Evolutionary conservation across 1,284 basidiomycete species (phyloP), one percentile per base, ranked within the genome.

Genomic region (Sphaerobolus stellatus): DNA sequence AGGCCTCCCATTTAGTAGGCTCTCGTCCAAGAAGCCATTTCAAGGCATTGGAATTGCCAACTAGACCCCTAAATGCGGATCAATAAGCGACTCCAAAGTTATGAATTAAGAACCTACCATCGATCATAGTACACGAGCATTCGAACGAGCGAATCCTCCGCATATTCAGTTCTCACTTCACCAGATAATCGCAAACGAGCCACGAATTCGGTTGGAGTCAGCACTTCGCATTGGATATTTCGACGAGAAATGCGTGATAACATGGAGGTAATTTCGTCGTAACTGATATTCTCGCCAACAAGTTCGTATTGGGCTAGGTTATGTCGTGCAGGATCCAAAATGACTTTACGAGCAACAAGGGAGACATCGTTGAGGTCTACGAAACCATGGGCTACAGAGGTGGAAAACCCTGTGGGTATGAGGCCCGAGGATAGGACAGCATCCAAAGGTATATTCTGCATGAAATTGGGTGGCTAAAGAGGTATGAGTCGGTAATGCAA

Each of bases 91-190:
- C 24, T 25, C 27, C 41, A n/a, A 38, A 45, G 16, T 5, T 8
- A 5, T 33, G 8, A 4, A 43, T 11, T 7, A 29, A 28, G 31
- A 8, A 56, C 62, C 34, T 50, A 69, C 69, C 66, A 59, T 25
- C 54, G 60, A 50, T 70, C 64, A 34, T 68, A 69, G 29, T 70
- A 71, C 31, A 56, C 65, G 20, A 70, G 48, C 69, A 70, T 68
- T 48, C 66, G 57, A 28, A 61, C 58, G 34, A 66, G 28, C 8
- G 58, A 63, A 18, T 68, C 68, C 8, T 29, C 56, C 40, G 61
- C 64, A 2, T 58, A 52, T 16, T 59, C 57, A 34, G 33, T 18
- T 11, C 33, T 34, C 11, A 18, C 33, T 18, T 18, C 33, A 34
- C 11, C 33, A 18, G 33, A 11, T 34, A 34, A 34, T 11, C 11